Base-by-base conservation (phyloP, 23 red algal species). In the Agarophyton chilense region DNA sequence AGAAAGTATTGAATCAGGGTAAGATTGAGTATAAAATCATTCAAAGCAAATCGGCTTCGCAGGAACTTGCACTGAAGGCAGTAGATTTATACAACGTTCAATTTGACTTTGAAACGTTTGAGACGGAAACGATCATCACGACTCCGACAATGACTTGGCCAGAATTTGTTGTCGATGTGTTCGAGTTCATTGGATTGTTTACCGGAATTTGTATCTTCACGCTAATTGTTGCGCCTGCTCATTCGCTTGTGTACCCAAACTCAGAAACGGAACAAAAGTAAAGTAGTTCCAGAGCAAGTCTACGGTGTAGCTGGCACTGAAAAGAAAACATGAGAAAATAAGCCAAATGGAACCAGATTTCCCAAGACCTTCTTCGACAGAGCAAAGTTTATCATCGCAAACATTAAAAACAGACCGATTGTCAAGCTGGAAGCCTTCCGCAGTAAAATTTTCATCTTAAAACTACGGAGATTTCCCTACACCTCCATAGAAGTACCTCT, bases 181-280 rank as follows among this genome's bases (percentile, higher is more conserved):
- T 93, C 50, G 90, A 93, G 61, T 86, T 84, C 33, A 71, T 93
- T 79, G 90, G 90, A 31, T 26, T 93, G 67, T 93, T 93, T 72
- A 93, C 90, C 45, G 90, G 90, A 68, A 79, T 93, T 68, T 93
- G 90, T 68, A 86, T 93, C 39, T 93, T 86, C 55, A 84, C 90
- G 50, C 72, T 93, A 54, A 78, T 93, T 64, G 90, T 93, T n/a
- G 81, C 74, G 11, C 90, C 90, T 29, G 78, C 90, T 38, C 82
- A 86, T 73, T 86, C 82, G 42, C 82, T 86, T 28, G 62, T 86
- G 25, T 86, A 72, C 28, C 64, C 40, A 46, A 74, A 38, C 8
- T 4, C 68, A 5, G 68, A 74, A 3, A 47, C 43, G 1, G 68
- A 74, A 29, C 40, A 47, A 29, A 74, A 74, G 43, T 74, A 18